Percentiles rank a stretch among this genome's conserved stretches.
These are phyloP conservation scores for Chlorella sorokiniana DNA, from an alignment of 139 green algal genomes.

Conservation along the genomic window DNA sequence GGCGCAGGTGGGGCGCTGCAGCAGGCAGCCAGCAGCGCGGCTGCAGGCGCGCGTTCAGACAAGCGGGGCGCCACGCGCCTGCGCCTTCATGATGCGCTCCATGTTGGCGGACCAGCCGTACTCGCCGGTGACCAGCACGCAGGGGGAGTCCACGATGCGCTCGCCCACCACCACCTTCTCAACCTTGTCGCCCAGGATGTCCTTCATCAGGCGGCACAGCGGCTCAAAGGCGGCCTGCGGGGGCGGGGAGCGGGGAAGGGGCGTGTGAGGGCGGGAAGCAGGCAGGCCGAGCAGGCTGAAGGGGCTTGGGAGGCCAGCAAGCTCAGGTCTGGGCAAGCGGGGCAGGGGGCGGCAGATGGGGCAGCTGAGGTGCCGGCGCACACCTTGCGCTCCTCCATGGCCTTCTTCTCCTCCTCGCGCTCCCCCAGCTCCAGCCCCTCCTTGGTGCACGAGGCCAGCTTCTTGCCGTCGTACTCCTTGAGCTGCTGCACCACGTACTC, in stretches of 20 bases:
- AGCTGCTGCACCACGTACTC: constrained; percentile 99
- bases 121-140: constrained; percentile 99
- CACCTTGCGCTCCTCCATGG: constrained; percentile 94
- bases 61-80: constrained; percentile 41
- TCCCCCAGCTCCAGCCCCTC: constrained; percentile 90
- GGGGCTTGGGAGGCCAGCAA: too few species aligned
- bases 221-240: constrained; percentile 86
- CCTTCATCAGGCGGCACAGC: constrained; percentile 95
- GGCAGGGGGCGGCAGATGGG: too few species aligned
- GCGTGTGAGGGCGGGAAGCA: background rate
- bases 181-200: constrained; percentile 98
- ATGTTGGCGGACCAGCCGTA: constrained; percentile 99
- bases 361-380: too few species aligned
- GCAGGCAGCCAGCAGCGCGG: too few species aligned
- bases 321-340: too few species aligned
- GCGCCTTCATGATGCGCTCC: constrained; percentile 99
- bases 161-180: constrained; percentile 92
- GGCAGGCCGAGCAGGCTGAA: background rate
- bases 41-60: background rate
- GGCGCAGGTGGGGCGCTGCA: too few species aligned
- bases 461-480: constrained; percentile 99
- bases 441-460: constrained; percentile 98
- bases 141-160: constrained; percentile 98
- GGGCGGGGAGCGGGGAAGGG: background rate
- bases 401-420: constrained; percentile 72